Evolutionary conservation across 2,329 filamentous ascomycete species (phyloP).

Genomic region (Hypoxylon sp.): DNA sequence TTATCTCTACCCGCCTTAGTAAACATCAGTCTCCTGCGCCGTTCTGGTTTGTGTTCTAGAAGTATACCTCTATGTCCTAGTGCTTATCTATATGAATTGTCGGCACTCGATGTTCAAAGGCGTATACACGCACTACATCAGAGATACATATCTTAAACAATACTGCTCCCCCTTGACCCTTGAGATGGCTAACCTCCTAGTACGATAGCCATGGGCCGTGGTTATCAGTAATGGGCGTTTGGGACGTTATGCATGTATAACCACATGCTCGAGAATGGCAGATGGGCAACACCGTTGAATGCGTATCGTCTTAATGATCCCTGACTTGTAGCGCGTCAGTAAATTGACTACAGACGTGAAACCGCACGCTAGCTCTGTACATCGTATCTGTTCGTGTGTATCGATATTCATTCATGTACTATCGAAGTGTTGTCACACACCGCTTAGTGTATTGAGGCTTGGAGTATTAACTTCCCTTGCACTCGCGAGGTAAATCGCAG

Average conservation of each 20-base stretch:
- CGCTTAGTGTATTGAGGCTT: background rate
- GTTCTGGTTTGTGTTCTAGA: background rate
- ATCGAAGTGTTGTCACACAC: background rate
- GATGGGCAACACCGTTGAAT: conserved; percentile 51
- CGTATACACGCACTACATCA: background rate
- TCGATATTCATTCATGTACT: background rate
- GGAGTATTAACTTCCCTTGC: background rate
- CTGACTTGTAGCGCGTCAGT: conserved; percentile 47
- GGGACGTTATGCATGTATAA: conserved; percentile 44
- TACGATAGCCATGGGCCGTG: background rate
- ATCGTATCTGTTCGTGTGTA: background rate
- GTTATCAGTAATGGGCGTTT: conserved; percentile 6
- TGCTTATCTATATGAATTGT: background rate
- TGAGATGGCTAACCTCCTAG: background rate
- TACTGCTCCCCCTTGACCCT: background rate
- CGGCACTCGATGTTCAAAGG: background rate
- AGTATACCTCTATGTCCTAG: background rate
- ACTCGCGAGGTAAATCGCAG: background rate
- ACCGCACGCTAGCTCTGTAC: background rate
- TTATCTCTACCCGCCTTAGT: background rate
- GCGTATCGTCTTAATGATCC: conserved; percentile 51
- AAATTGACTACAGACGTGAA: background rate
- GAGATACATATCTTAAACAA: background rate
- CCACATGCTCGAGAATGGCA: conserved; percentile 51
- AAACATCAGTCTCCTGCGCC: background rate